These are phyloP conservation scores for Chlorella ohadii DNA, from an alignment of 139 green algal species.

Conservation along the genomic window DNA sequence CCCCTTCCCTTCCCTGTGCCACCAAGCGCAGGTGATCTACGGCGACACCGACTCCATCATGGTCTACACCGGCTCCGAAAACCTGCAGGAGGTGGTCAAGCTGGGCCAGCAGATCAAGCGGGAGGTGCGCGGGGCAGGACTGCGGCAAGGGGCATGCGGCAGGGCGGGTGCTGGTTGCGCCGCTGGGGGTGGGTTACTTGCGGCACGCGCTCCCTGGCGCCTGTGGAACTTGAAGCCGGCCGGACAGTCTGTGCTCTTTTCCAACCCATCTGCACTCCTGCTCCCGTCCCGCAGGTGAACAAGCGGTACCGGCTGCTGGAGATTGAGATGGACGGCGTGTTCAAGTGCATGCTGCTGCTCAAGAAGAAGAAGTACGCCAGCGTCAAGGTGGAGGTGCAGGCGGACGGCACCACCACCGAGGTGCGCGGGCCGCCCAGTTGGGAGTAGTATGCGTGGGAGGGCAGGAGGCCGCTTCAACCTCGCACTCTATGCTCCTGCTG, in stretches of 20 bases:
- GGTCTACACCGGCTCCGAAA: conserved; percentile 84
- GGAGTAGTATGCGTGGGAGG: too few relatives aligned
- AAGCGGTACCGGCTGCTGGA: conserved; percentile 92
- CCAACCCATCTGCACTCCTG: neutral
- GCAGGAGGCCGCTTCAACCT: too few relatives aligned
- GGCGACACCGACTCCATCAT: conserved; percentile 99
- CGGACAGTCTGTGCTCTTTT: too few relatives aligned
- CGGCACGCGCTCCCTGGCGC: too few relatives aligned
- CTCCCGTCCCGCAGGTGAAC: conserved; percentile 48
- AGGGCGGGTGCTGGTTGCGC: neutral
- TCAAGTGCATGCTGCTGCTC: conserved; percentile 95
- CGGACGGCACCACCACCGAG: conserved; percentile 62
- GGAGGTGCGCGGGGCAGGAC: conserved; percentile 31
- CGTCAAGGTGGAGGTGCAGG: conserved; percentile 80
- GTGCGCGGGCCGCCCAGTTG: too few relatives aligned
- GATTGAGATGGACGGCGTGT: conserved; percentile 98
- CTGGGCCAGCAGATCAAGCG: conserved; percentile 80
- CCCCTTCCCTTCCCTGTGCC: neutral
- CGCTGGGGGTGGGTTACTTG: too few relatives aligned
- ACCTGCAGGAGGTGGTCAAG: conserved; percentile 68
- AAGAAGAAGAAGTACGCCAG: conserved; percentile 99
- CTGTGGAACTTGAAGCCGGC: too few relatives aligned
- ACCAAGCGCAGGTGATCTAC: conserved; percentile 97
- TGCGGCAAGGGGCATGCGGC: neutral
- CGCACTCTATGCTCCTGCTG: too few relatives aligned